Percentiles rank a stretch among this genome's conserved stretches.
These are phyloP conservation scores for Oryza meridionalis DNA, from an alignment of 176 grass and related monocot genomes.

Conservation along the genomic window DNA sequence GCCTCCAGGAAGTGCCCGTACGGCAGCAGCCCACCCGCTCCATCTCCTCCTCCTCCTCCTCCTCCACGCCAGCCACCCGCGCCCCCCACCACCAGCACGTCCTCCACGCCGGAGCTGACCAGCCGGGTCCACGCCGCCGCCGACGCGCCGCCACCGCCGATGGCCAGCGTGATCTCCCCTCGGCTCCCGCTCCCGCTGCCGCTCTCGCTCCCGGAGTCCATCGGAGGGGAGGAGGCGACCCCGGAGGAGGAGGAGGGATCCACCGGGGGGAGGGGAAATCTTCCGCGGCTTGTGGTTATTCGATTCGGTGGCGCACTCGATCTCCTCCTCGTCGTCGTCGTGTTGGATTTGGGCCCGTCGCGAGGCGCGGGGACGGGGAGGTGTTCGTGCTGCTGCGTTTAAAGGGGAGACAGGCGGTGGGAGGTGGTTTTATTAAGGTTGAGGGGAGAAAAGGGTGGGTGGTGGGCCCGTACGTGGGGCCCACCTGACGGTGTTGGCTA, in stretches of 20 bases:
- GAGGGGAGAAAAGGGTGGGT: not conserved
- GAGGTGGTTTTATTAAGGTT: conserved; percentile 55
- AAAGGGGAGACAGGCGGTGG: conserved; percentile 53
- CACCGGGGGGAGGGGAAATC: not conserved
- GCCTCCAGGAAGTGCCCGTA: conserved; percentile 78
- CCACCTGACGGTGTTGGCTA: conserved; percentile 9
- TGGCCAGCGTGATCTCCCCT: conserved; percentile 26
- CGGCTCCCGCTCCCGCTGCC: conserved; percentile 15
- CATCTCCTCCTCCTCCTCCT: not conserved
- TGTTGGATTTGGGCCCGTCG: conserved; percentile 37
- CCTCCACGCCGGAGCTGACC: conserved; percentile 58
- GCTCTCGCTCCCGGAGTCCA: conserved; percentile 37
- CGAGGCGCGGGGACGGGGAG: not conserved
- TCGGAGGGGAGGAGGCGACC: conserved; percentile 34
- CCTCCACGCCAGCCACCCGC: no score
- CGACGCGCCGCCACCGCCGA: conserved; percentile 51
- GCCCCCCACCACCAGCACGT: conserved; percentile 24
- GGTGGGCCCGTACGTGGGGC: not conserved
- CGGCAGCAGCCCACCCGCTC: conserved; percentile 26
- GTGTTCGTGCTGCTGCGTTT: conserved; percentile 44
- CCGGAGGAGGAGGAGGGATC: conserved; percentile 36
- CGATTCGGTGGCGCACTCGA: conserved; percentile 34
- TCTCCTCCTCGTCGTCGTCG: conserved; percentile 11
- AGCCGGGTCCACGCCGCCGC: conserved; percentile 51
- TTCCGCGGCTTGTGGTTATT: not conserved